Base-by-base conservation (phyloP, 2,329 filamentous ascomycete species). In the Stenocarpella maydis region DNA sequence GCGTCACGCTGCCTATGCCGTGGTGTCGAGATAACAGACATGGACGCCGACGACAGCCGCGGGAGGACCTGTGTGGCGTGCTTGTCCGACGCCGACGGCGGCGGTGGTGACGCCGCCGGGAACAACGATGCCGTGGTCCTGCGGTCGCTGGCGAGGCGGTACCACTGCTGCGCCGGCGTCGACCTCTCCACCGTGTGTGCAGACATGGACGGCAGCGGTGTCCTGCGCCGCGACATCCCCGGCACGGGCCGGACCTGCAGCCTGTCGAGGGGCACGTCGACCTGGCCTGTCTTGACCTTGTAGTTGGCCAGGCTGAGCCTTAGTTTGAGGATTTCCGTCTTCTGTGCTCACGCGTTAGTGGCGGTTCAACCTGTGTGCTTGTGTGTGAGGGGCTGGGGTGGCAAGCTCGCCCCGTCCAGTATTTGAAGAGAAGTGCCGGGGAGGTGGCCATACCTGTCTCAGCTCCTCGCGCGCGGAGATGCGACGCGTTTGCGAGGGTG, bases 261-360 rank as follows among this genome's bases (percentile, higher is more conserved):
- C 54, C 87, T 80, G 67, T 89, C 83, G 71, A 93, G 85, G 1
- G 91, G 90, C 34, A 92, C 84, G 69, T 87, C 82, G 66, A 89
- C 86, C 79, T 95, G 92, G 70, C 91, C 89, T 2, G 92, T 94
- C 69, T 86, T 86, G 73, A 95, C 84, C 80, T 94, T 94, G 83
- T 94, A 94, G 75, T 87, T 87, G 17, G 91, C 92, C 24, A 94
- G 86, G 34, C 87, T 85, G 19, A 95, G 86, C n/a, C 91, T 87
- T 12, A 93, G 84, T 64, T 86, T 86, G 53, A 94, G 82, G 60
- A 89, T 87, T 75, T 91, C 87, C 24, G 89, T 90, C 79, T 87
- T 86, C 86, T 92, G 78, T 65, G 19, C 26, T 14, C n/a, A 61
- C 67, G 39, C 28, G 65, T 68, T n/a, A 70, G 64, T 28, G 31